Evolutionary conservation across 2,329 filamentous ascomycete species (phyloP), one percentile per base, ranked within the genome.

Genomic region (Trichoderma sp.): DNA sequence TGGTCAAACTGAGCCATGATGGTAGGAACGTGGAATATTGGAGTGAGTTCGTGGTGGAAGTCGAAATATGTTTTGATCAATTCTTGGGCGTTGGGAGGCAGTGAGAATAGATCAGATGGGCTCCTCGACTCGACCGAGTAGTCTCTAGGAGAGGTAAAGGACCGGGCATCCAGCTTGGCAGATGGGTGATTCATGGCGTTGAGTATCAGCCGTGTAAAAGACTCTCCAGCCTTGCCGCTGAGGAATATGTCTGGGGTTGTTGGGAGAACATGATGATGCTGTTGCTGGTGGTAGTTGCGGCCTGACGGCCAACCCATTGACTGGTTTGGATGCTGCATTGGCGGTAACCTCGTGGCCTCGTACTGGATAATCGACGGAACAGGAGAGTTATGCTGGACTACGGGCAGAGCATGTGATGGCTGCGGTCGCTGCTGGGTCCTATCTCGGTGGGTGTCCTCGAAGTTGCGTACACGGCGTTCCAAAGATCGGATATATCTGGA

Each of bases 401-500:
- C 10, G 11, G 52, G 35, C 16, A 40, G 37, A n/a, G 53, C 8
- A 13, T 65, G 62, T 37, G 40, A 43, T 4, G 47, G 47, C 47
- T 49, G 47, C 47, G 19, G 47, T 24, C 21, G 47, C 47, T 47
- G 43, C 43, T 49, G 60, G 31, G 37, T 19, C 29, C 33, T 55
- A 27, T 66, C 63, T 27, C 63, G 19, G 5, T 66, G 63, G 13
- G 49, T 19, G 33, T 66, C 63, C 7, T 66, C 63, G 43, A 66
- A 66, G 27, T 66, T 66, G 53, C 63, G 63, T 14, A 66, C 63
- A 14, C 63, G 63, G 5, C 63, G 63, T 58, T 66, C 63, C 19
- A 66, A 11, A 4, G 63, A 66, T 10, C 53, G 63, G 29, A 66
- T 66, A 37, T 66, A 66, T 11, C 63, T 66, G 21, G 37, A 35